Evolutionary conservation across 2,329 filamentous ascomycete genomes (phyloP), one percentile per base, ranked within the genome.

Genomic region (Arthrobotrys conoides): DNA sequence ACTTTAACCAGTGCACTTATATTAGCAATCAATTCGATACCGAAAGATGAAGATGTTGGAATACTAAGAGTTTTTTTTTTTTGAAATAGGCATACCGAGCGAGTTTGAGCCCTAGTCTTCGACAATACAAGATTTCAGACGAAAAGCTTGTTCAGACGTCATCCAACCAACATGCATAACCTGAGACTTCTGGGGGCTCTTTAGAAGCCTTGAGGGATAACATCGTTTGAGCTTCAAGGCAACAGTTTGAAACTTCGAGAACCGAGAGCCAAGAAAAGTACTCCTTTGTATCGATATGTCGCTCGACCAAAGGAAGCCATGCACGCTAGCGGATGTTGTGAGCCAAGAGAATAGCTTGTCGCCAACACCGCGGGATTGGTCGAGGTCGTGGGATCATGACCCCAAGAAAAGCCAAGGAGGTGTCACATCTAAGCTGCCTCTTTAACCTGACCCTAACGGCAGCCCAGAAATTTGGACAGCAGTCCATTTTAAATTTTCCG

Each of bases 121-220:
- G 36, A 27, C 18, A 9, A 24, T 61, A 61, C 20, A 61, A 61
- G 57, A 61, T 61, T 61, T 61, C 57, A 30, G 33, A 44, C 36
- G 33, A 61, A 59, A 61, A 61, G 57, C 57, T 61, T 61, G 57
- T 61, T 61, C 57, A 36, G 12, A 61, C 36, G 57, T 44, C 57
- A 61, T 27, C 57, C 36, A 61, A 44, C 57, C 57, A 61, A 61
- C 57, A 18, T 61, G 57, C 57, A 61, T 61, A 44, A 44, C 36
- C 18, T 61, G 36, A 61, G 57, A 61, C 57, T 30, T 8, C 53
- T 61, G 36, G 57, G 57, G 36, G 36, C 36, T 24, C 33, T 61
- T 44, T 61, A 61, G 55, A 61, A 61, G 55, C 57, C 57, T 61
- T 61, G 33, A 27, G 57, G 57, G 24, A 61, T 12, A 44, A 44